Percentiles rank a stretch among this genome's conserved stretches.
phyloP scores from a whole-genome alignment of 495 filamentous ascomycete genomes.

The Barbatosphaeria neglecta region DNA sequence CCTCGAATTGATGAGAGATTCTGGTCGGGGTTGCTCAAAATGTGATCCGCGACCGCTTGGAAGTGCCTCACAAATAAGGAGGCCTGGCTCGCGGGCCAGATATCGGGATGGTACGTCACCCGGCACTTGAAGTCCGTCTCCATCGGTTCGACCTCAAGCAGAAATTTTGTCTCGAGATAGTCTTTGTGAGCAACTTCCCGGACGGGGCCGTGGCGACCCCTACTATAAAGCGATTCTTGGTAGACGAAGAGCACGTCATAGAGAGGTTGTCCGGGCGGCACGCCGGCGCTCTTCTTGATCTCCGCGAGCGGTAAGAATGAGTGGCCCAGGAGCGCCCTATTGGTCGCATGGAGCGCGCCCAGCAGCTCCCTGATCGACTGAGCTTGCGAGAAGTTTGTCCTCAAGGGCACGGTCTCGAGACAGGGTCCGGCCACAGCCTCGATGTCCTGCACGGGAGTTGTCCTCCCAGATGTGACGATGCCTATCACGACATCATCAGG shows the following conservation, averaged over 20 bases:
- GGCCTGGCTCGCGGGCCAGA: slow-evolving; percentile 33
- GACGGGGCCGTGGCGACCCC: slow-evolving; percentile 22
- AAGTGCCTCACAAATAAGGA: slow-evolving; percentile 31
- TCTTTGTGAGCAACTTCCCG: slow-evolving; percentile 44
- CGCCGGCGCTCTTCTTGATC: slow-evolving; percentile 46
- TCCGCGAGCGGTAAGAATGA: slow-evolving; percentile 48
- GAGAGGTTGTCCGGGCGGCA: slow-evolving; percentile 34
- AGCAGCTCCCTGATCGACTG: slow-evolving; percentile 46
- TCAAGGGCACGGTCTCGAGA: slow-evolving; percentile 55
- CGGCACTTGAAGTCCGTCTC: slow-evolving; percentile 42
- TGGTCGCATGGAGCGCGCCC: slow-evolving; percentile 44
- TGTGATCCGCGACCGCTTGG: slow-evolving; percentile 16
- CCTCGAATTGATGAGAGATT: slow-evolving; percentile 15
- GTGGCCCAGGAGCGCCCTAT: slow-evolving; percentile 48
- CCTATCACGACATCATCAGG: slow-evolving; percentile 62
- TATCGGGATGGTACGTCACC: slow-evolving; percentile 34
- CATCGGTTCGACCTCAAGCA: slow-evolving; percentile 58
- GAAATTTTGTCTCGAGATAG: slow-evolving; percentile 58
- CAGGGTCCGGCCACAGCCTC: slow-evolving; percentile 65
- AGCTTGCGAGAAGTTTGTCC: slow-evolving; percentile 38
- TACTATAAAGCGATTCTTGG: slow-evolving; percentile 51
- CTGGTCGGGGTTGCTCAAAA: slow-evolving; percentile 24
- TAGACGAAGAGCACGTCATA: slow-evolving; percentile 69
- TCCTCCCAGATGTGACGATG: slow-evolving; percentile 63
- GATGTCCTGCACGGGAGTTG: slow-evolving; percentile 49